Evolutionary conservation across 495 filamentous ascomycete species (phyloP).

Genomic region (Penicillium argentinense): DNA sequence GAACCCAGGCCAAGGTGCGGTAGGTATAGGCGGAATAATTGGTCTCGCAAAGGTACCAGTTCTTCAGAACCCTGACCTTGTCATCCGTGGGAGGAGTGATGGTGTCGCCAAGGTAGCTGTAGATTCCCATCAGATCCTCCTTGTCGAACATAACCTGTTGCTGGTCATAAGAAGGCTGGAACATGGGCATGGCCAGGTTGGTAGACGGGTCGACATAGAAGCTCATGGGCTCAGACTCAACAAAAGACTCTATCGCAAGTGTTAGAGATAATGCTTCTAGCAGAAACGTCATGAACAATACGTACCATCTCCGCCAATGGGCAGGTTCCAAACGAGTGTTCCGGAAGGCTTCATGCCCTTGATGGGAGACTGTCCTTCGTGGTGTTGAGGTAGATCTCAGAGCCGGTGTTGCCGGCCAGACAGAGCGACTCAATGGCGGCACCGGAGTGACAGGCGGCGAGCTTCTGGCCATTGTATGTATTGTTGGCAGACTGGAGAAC

Average conservation of each 20-base stretch:
- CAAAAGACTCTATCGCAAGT: slow-evolving; percentile 3
- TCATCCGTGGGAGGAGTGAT: slow-evolving; percentile 18
- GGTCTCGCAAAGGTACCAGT: slow-evolving; percentile 54
- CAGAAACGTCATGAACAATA: background rate
- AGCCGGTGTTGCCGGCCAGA: slow-evolving; percentile 32
- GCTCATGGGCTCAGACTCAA: slow-evolving; percentile 35
- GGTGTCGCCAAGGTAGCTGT: slow-evolving; percentile 44
- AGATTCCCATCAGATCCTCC: slow-evolving; percentile 40
- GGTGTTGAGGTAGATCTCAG: slow-evolving; percentile 39
- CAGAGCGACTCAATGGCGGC: slow-evolving; percentile 57
- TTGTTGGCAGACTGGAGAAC: slow-evolving; percentile 25
- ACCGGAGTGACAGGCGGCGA: slow-evolving; percentile 54
- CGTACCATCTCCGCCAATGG: background rate
- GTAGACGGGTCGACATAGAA: slow-evolving; percentile 41
- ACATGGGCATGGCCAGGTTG: slow-evolving; percentile 54
- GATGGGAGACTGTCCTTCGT: slow-evolving; percentile 24
- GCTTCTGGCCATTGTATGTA: slow-evolving; percentile 34
- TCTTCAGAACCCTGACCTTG: slow-evolving; percentile 27
- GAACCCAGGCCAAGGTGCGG: slow-evolving; percentile 48
- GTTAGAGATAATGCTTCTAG: slow-evolving; percentile 3
- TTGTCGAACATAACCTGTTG: slow-evolving; percentile 45
- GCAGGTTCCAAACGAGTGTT: slow-evolving; percentile 13
- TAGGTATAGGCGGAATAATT: slow-evolving; percentile 52
- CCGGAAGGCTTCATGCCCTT: slow-evolving; percentile 5
- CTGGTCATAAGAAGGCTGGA: slow-evolving; percentile 30